Evolutionary conservation across 805 yeast genomes (phyloP).

Genomic region (Zygotorulaspora florentina): DNA sequence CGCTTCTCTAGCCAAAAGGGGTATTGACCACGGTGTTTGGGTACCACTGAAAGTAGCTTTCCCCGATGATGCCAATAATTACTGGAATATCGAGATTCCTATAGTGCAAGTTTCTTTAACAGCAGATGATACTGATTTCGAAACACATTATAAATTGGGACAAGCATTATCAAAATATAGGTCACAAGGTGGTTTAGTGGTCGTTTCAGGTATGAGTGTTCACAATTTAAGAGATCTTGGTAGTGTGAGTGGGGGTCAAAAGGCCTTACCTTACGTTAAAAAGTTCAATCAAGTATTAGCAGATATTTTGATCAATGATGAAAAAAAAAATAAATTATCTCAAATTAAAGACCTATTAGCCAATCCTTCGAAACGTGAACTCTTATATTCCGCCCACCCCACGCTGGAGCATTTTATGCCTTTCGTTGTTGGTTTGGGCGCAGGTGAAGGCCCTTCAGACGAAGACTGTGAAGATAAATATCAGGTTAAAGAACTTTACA

Average conservation of each 20-base stretch:
- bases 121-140: slow-evolving; percentile 40
- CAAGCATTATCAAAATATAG: slow-evolving; percentile 49
- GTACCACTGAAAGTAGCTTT: slow-evolving; percentile 75
- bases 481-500: slow-evolving; percentile 44
- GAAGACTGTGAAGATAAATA: slow-evolving; percentile 1
- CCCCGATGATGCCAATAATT: slow-evolving; percentile 27
- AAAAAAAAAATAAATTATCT: slow-evolving; percentile 33
- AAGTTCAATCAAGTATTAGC: slow-evolving; percentile 50
- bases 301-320: slow-evolving; percentile 23
- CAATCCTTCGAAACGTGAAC: slow-evolving; percentile 27
- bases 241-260: slow-evolving; percentile 9
- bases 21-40: slow-evolving; percentile 82
- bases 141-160: slow-evolving; percentile 48
- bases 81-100: slow-evolving; percentile 36
- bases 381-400: slow-evolving; percentile 61
- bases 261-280: slow-evolving; percentile 44
- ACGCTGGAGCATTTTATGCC: slow-evolving; percentile 74
- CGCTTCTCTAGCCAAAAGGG: slow-evolving; percentile 45
- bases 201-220: slow-evolving; percentile 76
- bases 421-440: slow-evolving; percentile 56
- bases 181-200: slow-evolving; percentile 46
- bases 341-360: slow-evolving; percentile 38
- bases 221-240: slow-evolving; percentile 48
- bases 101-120: slow-evolving; percentile 41
- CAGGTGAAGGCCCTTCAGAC: slow-evolving; percentile 32